phyloP scores from a whole-genome alignment of 148 eudicot species.

The Fagopyrum esculentum region DNA sequence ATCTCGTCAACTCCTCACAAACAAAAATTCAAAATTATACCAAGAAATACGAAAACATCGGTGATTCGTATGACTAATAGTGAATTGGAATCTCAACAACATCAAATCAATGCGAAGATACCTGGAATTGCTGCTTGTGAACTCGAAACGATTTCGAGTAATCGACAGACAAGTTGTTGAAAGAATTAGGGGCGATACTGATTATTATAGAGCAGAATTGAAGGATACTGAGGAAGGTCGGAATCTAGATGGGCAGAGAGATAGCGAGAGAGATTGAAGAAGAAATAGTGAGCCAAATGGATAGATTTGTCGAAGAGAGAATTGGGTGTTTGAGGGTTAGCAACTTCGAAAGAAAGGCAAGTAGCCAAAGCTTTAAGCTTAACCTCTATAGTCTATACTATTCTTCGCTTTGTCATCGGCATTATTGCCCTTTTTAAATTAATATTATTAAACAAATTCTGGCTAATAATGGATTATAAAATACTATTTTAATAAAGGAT shows the following conservation, averaged over 20 bases:
- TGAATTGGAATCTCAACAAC: background rate
- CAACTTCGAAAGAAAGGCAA: background rate
- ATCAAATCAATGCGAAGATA: background rate
- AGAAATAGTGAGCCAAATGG: background rate
- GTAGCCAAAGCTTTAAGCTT: background rate
- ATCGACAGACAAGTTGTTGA: background rate
- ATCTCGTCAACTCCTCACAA: background rate
- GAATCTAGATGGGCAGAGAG: background rate
- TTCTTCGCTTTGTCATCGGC: background rate
- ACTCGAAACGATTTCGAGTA: background rate
- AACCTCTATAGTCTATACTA: background rate
- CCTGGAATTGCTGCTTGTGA: slow-evolving; percentile 1
- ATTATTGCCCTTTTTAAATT: background rate
- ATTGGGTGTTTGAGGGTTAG: background rate
- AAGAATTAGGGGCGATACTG: background rate
- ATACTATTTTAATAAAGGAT: no score
- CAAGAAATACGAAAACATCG: background rate
- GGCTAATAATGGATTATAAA: background rate
- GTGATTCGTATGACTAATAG: background rate
- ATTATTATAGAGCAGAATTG: background rate
- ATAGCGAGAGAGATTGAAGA: background rate
- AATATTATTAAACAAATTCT: background rate
- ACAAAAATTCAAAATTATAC: background rate
- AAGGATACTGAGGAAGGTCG: background rate
- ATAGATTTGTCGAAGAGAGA: background rate